Percentiles rank a stretch among this genome's conserved stretches.
These are phyloP conservation scores for Barnettozyma botsteinii DNA, from an alignment of 805 yeast species.

Conservation along the genomic window DNA sequence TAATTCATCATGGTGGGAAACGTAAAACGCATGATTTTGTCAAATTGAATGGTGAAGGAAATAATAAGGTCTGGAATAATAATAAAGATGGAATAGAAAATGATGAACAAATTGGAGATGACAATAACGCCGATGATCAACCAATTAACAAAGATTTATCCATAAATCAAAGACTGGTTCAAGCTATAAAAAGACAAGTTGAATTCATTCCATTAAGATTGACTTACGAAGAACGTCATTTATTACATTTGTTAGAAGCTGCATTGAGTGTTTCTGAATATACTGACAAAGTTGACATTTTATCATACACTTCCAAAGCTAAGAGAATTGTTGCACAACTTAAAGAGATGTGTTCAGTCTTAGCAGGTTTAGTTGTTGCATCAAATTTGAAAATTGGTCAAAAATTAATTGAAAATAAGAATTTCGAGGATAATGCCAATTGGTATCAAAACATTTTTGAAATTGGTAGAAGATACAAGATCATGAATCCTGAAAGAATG, in stretches of 20 bases:
- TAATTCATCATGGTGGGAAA: conserved; percentile 66
- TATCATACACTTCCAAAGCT: conserved; percentile 60
- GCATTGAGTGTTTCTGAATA: conserved; percentile 75
- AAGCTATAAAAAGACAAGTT: conserved; percentile 36
- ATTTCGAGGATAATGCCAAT: conserved; percentile 61
- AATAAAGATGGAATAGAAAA: conserved; percentile 16
- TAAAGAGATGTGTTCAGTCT: conserved; percentile 69
- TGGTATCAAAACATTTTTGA: conserved; percentile 73
- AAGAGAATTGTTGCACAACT: conserved; percentile 68
- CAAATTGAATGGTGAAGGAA: conserved; percentile 24
- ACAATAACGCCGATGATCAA: neutral
- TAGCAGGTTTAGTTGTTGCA: conserved; percentile 75
- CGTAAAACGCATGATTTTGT: conserved; percentile 40
- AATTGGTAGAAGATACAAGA: conserved; percentile 74
- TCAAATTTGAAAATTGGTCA: conserved; percentile 69
- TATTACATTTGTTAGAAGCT: conserved; percentile 62
- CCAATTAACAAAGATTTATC: neutral
- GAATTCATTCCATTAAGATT: conserved; percentile 65
- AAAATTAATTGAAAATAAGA: conserved; percentile 55
- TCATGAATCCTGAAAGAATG: conserved; percentile 81
- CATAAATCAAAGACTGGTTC: conserved; percentile 11
- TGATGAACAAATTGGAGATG: conserved; percentile 15
- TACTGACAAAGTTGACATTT: conserved; percentile 71
- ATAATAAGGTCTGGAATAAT: no score
- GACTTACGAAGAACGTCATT: conserved; percentile 61